Base-by-base conservation (phyloP, 1,139 yeast species). In the Pichia inconspicua region DNA sequence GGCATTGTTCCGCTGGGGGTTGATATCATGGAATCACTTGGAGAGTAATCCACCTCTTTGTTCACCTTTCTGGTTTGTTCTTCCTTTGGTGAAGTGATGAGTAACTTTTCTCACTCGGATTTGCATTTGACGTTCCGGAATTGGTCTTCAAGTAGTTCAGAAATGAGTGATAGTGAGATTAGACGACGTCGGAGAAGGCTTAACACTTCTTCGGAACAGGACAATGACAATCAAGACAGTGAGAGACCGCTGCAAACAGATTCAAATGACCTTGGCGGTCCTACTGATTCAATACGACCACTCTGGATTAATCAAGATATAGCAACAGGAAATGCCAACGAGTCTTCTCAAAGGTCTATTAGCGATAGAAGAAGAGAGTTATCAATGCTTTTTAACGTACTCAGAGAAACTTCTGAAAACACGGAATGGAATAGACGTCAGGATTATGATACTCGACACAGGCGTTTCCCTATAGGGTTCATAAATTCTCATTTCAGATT, bases 131-230 rank as follows among this genome's bases (percentile, higher is more conserved):
- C 46, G 1, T 43, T 47, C n/a, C 22, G 49, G 30, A 42, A 47
- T 22, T 47, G 46, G 46, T 47, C 49, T 4, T 40, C 49, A 15
- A 43, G 46, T 12, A 44, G 27, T 12, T 32, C 43, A 15, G 43
- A 41, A 7, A 14, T 22, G 25, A 34, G 40, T 22, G 32, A 17
- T 22, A 2, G n/a, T 15, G 40, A 37, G 2, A 8, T 15, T 17
- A 34, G 22, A 15, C 10, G 22, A 15, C 22, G 22, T 7, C 37
- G 37, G 37, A 37, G 40, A 37, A 37, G 27, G 22, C 25, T 10
- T 10, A 37, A 19, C 15, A 15, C n/a, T 22, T 37, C 40, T 37
- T 22, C 40, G 40, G 40, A 37, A n/a, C 25, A 11, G 5, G 28
- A 37, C 4, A 25, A 30, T n/a, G 25, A 12, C 17, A 27, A 44